A percentile compares a stretch with the other conserved stretches of the same genome.
These are phyloP conservation scores for Filobasidium uniguttulatum DNA, from an alignment of 1,284 basidiomycete species.

Conservation along the genomic window DNA sequence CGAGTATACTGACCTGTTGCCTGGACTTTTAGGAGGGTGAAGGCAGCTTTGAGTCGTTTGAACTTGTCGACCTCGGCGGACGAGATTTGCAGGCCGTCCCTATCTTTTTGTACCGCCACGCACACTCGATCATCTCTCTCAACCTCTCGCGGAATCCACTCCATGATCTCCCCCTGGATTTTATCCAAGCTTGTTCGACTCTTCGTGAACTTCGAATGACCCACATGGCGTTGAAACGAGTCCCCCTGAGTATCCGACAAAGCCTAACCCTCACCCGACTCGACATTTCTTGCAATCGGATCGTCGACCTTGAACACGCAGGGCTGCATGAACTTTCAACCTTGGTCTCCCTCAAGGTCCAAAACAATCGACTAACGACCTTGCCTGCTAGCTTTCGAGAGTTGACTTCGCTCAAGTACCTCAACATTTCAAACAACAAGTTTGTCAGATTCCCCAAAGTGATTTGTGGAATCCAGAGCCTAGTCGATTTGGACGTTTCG, in stretches of 20 bases:
- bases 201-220: slow-evolving; percentile 76
- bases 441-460: slow-evolving; percentile 68
- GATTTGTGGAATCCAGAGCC: slow-evolving; percentile 57
- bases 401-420: slow-evolving; percentile 54
- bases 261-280: slow-evolving; percentile 64
- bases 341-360: slow-evolving; percentile 60
- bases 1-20: neutral
- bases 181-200: slow-evolving; percentile 75
- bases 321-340: slow-evolving; percentile 63
- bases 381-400: slow-evolving; percentile 75
- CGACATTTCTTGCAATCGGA: slow-evolving; percentile 86
- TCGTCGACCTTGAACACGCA: slow-evolving; percentile 77
- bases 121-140: slow-evolving; percentile 71
- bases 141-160: slow-evolving; percentile 91
- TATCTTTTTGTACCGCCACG: slow-evolving; percentile 72
- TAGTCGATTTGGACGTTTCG: slow-evolving; percentile 82
- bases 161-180: slow-evolving; percentile 91
- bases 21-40: slow-evolving; percentile 46
- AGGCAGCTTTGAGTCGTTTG: slow-evolving; percentile 57
- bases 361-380: slow-evolving; percentile 84
- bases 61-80: slow-evolving; percentile 71
- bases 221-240: slow-evolving; percentile 89
- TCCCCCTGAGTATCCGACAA: slow-evolving; percentile 71
- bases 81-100: slow-evolving; percentile 81
- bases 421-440: slow-evolving; percentile 97